Conservation (phyloP, 2,329 filamentous ascomycete genomes). For the Penicillium palitans region DNA sequence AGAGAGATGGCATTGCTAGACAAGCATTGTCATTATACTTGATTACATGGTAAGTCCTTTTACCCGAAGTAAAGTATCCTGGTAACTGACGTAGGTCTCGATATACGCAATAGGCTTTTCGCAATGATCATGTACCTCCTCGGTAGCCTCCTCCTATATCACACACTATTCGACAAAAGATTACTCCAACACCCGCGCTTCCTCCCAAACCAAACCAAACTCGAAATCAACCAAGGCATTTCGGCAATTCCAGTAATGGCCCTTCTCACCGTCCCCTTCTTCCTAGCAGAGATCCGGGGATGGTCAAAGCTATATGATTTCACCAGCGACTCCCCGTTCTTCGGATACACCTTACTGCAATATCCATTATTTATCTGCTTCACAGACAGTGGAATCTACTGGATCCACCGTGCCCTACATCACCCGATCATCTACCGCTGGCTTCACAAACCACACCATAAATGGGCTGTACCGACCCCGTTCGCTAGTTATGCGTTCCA, state of each 20-base stretch:
- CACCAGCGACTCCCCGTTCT: conserved; percentile 68
- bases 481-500: conserved; percentile 93
- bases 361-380: conserved; percentile 85
- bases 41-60: conserved; percentile 27
- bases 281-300: conserved; percentile 79
- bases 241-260: conserved; percentile 77
- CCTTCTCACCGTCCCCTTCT: conserved; percentile 74
- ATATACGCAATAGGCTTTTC: conserved; percentile 66
- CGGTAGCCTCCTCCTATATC: conserved; percentile 77
- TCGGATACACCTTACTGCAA: conserved; percentile 75
- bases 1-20: conserved; percentile 31
- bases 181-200: conserved; percentile 87
- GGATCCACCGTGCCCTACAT: conserved; percentile 83
- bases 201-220: conserved; percentile 83
- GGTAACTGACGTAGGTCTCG: background rate
- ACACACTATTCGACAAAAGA: conserved; percentile 86
- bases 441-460: conserved; percentile 96
- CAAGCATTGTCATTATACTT: conserved; percentile 33
- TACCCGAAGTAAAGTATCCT: background rate
- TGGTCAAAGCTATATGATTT: conserved; percentile 83
- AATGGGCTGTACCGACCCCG: conserved; percentile 97
- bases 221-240: conserved; percentile 79
- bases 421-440: conserved; percentile 77
- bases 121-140: conserved; percentile 79
- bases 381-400: conserved; percentile 86